phyloP scores from a whole-genome alignment of 2,329 filamentous ascomycete species.

The Beauveria asiatica region DNA sequence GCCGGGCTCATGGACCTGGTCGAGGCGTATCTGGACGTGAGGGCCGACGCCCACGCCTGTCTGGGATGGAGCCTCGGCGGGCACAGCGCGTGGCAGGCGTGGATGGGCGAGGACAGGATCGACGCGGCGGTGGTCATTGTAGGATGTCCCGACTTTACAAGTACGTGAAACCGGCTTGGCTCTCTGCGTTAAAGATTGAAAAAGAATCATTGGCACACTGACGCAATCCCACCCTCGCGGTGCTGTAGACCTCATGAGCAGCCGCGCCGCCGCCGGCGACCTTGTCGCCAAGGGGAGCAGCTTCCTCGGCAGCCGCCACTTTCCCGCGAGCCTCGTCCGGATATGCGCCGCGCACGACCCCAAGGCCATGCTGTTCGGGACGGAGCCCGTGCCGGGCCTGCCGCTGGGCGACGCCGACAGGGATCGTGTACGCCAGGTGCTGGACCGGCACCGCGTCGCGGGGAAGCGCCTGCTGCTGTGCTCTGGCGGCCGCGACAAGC shows the following conservation, averaged over 20 bases:
- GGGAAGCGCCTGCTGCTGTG: constrained; percentile 59
- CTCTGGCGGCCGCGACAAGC: constrained; percentile 58
- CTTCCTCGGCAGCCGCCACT: constrained; percentile 72
- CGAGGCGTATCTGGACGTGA: constrained; percentile 54
- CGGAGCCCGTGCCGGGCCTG: constrained; percentile 26
- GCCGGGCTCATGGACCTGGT: constrained; percentile 68
- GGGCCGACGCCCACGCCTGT: constrained; percentile 58
- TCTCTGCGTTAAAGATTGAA: no score
- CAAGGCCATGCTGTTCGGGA: constrained; percentile 60
- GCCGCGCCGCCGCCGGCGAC: constrained; percentile 64
- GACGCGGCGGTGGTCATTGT: constrained; percentile 73
- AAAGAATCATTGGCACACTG: no score
- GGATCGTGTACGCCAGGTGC: constrained; percentile 33
- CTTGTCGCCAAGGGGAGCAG: constrained; percentile 44
- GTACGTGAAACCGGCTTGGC: constrained; percentile 31
- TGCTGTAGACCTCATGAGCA: constrained; percentile 54
- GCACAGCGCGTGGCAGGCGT: constrained; percentile 76
- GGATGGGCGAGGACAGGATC: constrained; percentile 71
- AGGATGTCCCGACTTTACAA: constrained; percentile 80
- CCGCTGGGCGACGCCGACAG: constrained; percentile 29
- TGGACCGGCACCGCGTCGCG: constrained; percentile 39
- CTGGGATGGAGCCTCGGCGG: constrained; percentile 82
- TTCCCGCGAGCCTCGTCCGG: constrained; percentile 59
- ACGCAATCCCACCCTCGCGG: no score
- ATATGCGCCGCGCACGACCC: constrained; percentile 63